phyloP scores from a whole-genome alignment of 306 rosid species.

The Potentilla sterilis region DNA sequence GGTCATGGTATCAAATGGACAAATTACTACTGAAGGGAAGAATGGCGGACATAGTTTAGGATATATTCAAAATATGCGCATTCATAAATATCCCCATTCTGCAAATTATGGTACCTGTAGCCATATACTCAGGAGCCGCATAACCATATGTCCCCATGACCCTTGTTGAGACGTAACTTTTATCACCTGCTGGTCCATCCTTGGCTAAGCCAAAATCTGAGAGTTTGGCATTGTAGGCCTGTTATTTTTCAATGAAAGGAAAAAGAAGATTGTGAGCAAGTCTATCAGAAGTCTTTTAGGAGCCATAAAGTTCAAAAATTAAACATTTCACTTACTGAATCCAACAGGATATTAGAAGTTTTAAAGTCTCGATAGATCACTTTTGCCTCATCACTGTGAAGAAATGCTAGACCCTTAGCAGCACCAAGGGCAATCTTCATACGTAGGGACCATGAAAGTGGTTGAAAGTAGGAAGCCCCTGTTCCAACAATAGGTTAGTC shows the following conservation, averaged over 20 bases:
- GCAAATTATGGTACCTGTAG: conserved; percentile 65
- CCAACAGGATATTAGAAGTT: conserved; percentile 77
- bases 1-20: background rate
- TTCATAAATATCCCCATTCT: background rate
- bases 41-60: background rate
- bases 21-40: background rate
- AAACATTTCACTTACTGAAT: conserved; percentile 46
- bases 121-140: conserved; percentile 97
- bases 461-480: conserved; percentile 88
- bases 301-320: conserved; percentile 8
- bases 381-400: conserved; percentile 89
- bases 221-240: conserved; percentile 77
- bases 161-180: conserved; percentile 90
- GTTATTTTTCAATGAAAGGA: conserved; percentile 24
- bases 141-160: conserved; percentile 98
- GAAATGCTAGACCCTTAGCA: conserved; percentile 92
- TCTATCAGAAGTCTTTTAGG: conserved; percentile 17
- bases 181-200: conserved; percentile 86
- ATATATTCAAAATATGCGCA: background rate
- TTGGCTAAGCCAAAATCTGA: conserved; percentile 98
- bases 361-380: conserved; percentile 93
- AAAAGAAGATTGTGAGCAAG: conserved; percentile 10
- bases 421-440: conserved; percentile 87
- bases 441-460: conserved; percentile 82
- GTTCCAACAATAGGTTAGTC: conserved; percentile 21